phyloP scores from a whole-genome alignment of 164 flowering plant species.

The Hamamelis virginiana region DNA sequence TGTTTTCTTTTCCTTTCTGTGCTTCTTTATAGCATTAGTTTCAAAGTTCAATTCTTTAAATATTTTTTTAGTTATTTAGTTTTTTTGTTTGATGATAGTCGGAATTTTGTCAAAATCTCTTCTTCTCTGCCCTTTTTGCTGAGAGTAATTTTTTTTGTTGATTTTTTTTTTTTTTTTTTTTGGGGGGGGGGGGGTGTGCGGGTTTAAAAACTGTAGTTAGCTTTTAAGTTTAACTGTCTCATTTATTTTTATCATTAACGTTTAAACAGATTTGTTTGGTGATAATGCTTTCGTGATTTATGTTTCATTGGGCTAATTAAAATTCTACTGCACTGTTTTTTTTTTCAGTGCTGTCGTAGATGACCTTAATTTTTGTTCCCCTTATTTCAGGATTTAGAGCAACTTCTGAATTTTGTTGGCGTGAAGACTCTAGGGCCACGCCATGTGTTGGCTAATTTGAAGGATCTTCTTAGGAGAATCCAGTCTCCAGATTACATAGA shows the following conservation, averaged over 20 bases:
- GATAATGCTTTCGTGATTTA: too few relatives aligned
- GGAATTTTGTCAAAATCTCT: neutral
- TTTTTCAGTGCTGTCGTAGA: neutral
- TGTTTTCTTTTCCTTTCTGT: neutral
- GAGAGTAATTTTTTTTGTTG: too few relatives aligned
- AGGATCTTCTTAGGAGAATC: constrained; percentile 64
- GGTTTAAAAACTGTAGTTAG: neutral
- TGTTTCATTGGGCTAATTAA: too few relatives aligned
- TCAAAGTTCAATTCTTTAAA: neutral
- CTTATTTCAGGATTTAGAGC: constrained; percentile 78
- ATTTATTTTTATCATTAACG: too few relatives aligned
- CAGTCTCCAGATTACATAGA: constrained; percentile 60
- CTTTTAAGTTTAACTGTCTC: too few relatives aligned
- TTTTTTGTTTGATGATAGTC: neutral
- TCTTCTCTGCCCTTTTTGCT: neutral
- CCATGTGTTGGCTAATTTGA: constrained; percentile 76
- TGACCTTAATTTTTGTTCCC: neutral
- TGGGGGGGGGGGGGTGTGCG: neutral
- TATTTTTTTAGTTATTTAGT: neutral
- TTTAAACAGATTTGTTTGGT: too few relatives aligned
- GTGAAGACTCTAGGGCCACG: constrained; percentile 86
- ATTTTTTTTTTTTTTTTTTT: too few relatives aligned
- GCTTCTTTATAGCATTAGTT: neutral
- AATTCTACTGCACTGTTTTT: too few relatives aligned
- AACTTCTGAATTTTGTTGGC: constrained; percentile 77